Conservation (phyloP, 2,329 filamentous ascomycete genomes). For the Penicillium sp. region DNA sequence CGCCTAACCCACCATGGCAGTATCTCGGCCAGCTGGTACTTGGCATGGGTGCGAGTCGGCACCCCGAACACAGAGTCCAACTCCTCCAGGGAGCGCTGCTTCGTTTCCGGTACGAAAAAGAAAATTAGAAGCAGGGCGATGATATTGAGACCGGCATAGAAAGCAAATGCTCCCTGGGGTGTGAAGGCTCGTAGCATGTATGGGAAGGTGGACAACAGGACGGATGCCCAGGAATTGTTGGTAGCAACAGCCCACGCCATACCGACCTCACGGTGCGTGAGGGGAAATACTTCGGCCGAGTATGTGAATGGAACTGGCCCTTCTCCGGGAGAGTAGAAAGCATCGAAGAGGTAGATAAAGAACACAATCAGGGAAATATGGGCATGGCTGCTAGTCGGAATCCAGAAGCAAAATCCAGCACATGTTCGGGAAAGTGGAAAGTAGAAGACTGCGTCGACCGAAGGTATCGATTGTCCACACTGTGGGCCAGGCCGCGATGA, state of each 20-base stretch:
- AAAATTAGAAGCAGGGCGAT: conserved; percentile 57
- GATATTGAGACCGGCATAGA: conserved; percentile 55
- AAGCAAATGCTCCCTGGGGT: conserved; percentile 52
- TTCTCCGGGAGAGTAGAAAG: conserved; percentile 59
- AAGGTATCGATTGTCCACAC: conserved; percentile 26
- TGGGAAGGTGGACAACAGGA: conserved; percentile 45
- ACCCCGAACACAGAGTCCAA: conserved; percentile 53
- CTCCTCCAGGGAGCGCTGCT: conserved; percentile 50
- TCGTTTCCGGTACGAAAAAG: conserved; percentile 52
- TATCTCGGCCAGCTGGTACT: conserved; percentile 51
- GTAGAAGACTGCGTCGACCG: conserved; percentile 26
- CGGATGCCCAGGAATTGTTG: conserved; percentile 41
- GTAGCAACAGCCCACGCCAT: conserved; percentile 37
- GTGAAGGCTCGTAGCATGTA: conserved; percentile 43
- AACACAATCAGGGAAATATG: conserved; percentile 21
- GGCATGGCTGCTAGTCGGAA: conserved; percentile 7
- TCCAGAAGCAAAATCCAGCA: conserved; percentile 24
- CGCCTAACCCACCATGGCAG: conserved; percentile 58
- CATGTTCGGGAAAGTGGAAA: conserved; percentile 28
- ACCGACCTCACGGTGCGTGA: conserved; percentile 46
- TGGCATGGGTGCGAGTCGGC: conserved; percentile 50
- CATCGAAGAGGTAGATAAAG: conserved; percentile 59
- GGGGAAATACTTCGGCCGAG: conserved; percentile 38
- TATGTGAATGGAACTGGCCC: conserved; percentile 22
- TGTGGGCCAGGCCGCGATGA: conserved; percentile 29